A percentile compares a stretch with the other conserved stretches of the same genome.
Conservation (phyloP, 2,329 filamentous ascomycete genomes). For the Clonostachys sp. region DNA sequence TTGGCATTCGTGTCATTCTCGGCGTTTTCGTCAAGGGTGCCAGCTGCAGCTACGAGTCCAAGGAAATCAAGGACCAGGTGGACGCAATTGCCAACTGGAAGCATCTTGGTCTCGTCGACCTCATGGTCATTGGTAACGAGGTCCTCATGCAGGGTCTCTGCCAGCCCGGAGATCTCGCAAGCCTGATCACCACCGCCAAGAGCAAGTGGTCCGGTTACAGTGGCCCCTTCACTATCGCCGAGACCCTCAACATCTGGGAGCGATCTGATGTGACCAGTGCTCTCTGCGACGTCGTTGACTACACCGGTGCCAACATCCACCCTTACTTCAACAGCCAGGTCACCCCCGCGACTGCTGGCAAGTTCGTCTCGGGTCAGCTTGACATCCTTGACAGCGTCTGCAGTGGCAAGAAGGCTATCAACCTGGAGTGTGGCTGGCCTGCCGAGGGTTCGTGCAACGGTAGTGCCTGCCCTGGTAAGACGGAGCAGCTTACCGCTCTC, state of each 20-base stretch:
- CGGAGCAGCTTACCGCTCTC: constrained; percentile 70
- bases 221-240: constrained; percentile 76
- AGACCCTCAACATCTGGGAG: constrained; percentile 77
- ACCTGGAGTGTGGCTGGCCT: constrained; percentile 92
- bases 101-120: constrained; percentile 70
- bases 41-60: constrained; percentile 50
- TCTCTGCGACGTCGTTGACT: constrained; percentile 72
- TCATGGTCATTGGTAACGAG: constrained; percentile 90
- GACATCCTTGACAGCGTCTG: constrained; percentile 67
- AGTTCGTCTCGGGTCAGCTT: constrained; percentile 72
- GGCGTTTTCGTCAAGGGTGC: constrained; percentile 78
- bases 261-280: constrained; percentile 46
- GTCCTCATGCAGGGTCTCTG: constrained; percentile 72
- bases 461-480: constrained; percentile 59
- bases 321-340: constrained; percentile 84
- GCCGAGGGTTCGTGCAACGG: constrained; percentile 66
- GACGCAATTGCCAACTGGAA: constrained; percentile 66
- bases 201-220: constrained; percentile 67
- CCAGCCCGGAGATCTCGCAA: constrained; percentile 57
- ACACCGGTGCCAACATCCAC: constrained; percentile 84
- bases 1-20: constrained; percentile 75
- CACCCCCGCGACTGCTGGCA: constrained; percentile 61
- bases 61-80: constrained; percentile 69
- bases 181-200: constrained; percentile 67
- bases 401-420: constrained; percentile 66